Conservation (phyloP, 345 rosid species). For the Populus nigra region DNA sequence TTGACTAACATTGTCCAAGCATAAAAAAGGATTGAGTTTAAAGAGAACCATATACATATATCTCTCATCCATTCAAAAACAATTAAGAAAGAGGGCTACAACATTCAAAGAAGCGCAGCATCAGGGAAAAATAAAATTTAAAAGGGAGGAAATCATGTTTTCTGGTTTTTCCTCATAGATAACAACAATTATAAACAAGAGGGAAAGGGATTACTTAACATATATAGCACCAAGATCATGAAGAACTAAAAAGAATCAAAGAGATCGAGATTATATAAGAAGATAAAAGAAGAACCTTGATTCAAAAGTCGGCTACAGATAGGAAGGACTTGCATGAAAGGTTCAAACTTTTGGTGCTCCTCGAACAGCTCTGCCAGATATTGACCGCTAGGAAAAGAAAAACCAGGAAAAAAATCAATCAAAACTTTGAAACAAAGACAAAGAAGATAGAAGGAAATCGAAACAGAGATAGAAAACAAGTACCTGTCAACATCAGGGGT, state of each 20-base stretch:
- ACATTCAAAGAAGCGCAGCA: background rate
- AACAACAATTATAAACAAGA: background rate
- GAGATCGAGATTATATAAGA: background rate
- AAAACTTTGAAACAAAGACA: background rate
- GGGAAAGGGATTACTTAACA: background rate
- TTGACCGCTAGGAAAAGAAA: slow-evolving; percentile 45
- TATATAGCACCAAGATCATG: slow-evolving; percentile 10
- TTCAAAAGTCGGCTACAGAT: slow-evolving; percentile 77
- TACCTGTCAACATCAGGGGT: slow-evolving; percentile 17
- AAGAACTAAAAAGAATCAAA: background rate
- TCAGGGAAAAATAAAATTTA: background rate
- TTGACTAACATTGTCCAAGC: background rate
- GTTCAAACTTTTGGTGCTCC: slow-evolving; percentile 92
- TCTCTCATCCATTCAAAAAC: background rate
- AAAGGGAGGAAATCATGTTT: background rate
- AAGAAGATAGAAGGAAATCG: background rate
- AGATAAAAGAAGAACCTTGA: slow-evolving; percentile 58
- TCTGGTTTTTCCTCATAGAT: background rate
- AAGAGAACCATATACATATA: background rate
- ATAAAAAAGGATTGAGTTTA: background rate
- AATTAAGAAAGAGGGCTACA: background rate
- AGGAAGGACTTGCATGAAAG: slow-evolving; percentile 87
- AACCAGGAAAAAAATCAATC: background rate
- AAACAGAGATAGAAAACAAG: background rate
- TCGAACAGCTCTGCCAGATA: slow-evolving; percentile 76